Percentiles rank a stretch among this genome's conserved stretches.
Evolutionary conservation across 1,284 basidiomycete species (phyloP).

Genomic region (Cutaneotrichosporon spelunceum): DNA sequence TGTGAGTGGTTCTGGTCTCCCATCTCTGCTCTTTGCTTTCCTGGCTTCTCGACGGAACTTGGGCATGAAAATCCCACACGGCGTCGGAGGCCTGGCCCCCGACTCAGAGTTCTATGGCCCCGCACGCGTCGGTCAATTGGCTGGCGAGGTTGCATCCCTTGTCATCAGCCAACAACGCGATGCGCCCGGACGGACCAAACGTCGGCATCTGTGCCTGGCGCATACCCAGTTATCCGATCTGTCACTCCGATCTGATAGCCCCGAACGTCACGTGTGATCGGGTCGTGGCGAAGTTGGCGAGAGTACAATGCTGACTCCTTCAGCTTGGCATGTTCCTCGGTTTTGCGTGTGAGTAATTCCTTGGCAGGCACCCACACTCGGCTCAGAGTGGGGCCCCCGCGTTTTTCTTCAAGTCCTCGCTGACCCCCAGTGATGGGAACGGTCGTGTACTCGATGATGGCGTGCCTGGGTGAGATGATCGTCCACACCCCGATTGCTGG

Average conservation of each 20-base stretch:
- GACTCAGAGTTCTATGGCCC: not conserved
- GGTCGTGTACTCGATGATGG: conserved; percentile 51
- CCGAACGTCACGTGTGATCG: too few relatives aligned
- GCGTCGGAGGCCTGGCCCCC: not conserved
- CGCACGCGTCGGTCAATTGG: not conserved
- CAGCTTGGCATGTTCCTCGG: conserved; percentile 22
- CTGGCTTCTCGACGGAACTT: not conserved
- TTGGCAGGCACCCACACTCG: too few relatives aligned
- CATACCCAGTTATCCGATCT: too few relatives aligned
- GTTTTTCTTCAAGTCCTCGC: not conserved
- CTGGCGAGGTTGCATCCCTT: too few relatives aligned
- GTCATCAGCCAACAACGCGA: not conserved
- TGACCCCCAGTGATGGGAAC: conserved; percentile 40
- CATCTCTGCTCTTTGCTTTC: not conserved
- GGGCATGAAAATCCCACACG: not conserved
- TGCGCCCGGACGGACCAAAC: not conserved
- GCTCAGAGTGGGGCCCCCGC: not conserved
- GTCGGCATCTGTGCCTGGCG: not conserved
- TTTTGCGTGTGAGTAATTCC: conserved; percentile 12
- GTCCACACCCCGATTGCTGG: conserved; percentile 56
- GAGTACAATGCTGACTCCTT: not conserved
- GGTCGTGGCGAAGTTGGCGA: not conserved
- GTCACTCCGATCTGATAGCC: too few relatives aligned
- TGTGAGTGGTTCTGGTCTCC: conserved; percentile 11
- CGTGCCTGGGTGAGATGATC: conserved; percentile 55